Evolutionary conservation across 345 rosid genomes (phyloP), one percentile per base, ranked within the genome.

Genomic region (Brassica juncea): DNA sequence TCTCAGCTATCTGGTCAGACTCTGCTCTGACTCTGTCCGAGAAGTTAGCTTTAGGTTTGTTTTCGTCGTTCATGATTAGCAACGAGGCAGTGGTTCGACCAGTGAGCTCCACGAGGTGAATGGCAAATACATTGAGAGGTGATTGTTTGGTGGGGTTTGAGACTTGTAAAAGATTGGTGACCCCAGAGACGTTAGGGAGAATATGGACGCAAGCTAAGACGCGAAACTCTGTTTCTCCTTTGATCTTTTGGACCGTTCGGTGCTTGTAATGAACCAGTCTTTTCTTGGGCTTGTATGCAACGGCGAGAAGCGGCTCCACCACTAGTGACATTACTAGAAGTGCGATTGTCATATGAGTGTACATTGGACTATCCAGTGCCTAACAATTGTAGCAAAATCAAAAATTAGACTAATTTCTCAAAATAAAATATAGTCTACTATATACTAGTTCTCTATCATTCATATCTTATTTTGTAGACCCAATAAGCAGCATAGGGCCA

Each of bases 51-150:
- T 84, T 57, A 39, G 80, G 70, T 23, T 73, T 15, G 57, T 37
- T 12, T 57, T 77, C 49, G 3, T 71, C 80, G 79, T 91, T 92
- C 86, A 89, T 84, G 66, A 92, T 85, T 5, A 90, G 86, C 86
- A 85, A 70, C 1, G 84, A 81, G 35, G 91, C 90, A 0, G 97
- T 88, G 70, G 93, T 85, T 1, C 88, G 84, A 35, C 94, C 90
- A 0, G 89, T 85, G 65, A 88, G 89, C 77, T 88, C 90, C 28
- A 86, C 84, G 1, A 92, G 87, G 82, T 86, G 86, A 76, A 86
- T 85, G 27, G 84, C 89, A 37, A 79, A 86, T 14, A 89, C 82
- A 15, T 12, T 30, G 21, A 92, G 78, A 52, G 93, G 91, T 68
- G 94, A 90, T 27, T 82, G 78, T 54, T 77, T 85, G 19, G 88